Conservation (phyloP, 225 moss, liverwort and hornwort genomes). For the Straminergon stramineum region DNA sequence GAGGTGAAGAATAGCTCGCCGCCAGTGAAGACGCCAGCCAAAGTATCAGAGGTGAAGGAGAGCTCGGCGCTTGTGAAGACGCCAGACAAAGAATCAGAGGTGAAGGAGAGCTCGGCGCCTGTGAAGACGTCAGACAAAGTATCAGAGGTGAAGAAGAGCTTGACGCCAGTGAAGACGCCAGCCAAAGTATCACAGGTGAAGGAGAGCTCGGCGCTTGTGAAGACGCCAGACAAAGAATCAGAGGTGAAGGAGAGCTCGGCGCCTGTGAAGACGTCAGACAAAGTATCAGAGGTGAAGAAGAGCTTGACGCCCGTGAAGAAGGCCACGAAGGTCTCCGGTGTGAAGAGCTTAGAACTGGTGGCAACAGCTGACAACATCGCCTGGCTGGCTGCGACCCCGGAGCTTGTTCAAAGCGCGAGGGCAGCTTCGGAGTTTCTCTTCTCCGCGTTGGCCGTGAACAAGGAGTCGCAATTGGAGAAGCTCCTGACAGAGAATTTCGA, state of each 20-base stretch:
- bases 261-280: not conserved
- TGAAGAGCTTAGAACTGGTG: conserved; percentile 35
- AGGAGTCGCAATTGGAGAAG: conserved; percentile 46
- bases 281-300: not conserved
- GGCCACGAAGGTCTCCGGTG: not conserved
- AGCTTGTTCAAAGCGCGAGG: conserved; percentile 45
- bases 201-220: not conserved
- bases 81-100: not conserved
- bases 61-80: not conserved
- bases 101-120: not conserved
- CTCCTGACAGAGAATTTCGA: conserved; percentile 78
- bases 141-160: not conserved
- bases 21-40: no score
- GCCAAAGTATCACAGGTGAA: not conserved
- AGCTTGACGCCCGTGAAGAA: not conserved
- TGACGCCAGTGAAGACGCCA: not conserved
- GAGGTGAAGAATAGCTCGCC: not conserved
- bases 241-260: not conserved
- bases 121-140: not conserved
- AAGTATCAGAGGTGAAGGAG: not conserved
- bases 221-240: not conserved
- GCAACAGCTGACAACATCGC: conserved; percentile 50
- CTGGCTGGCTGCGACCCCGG: conserved; percentile 58
- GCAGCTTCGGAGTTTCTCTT: conserved; percentile 70
- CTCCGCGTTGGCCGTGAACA: conserved; percentile 42